phyloP scores from a whole-genome alignment of 306 rosid species.

The Pterocarpus santalinus region DNA sequence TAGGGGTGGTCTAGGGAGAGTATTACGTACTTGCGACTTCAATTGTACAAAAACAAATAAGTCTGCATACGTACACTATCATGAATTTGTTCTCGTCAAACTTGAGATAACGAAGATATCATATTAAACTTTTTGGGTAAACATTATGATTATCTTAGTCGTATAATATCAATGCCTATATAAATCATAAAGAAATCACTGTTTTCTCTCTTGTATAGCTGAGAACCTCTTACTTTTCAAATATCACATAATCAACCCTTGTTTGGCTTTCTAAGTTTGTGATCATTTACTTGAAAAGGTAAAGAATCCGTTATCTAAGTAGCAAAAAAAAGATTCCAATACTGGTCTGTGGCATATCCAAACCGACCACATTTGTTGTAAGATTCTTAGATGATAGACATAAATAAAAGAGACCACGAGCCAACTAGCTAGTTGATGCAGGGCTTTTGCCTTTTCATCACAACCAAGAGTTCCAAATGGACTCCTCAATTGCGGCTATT shows the following conservation, averaged over 20 bases:
- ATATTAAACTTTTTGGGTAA: not conserved
- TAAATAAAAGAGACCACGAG: not conserved
- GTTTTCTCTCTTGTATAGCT: not conserved
- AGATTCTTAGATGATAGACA: constrained; percentile 37
- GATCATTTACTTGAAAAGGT: not conserved
- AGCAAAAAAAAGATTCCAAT: constrained; percentile 34
- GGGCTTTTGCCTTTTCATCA: constrained; percentile 54
- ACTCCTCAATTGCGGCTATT: constrained; percentile 53
- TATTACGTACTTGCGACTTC: too few relatives aligned
- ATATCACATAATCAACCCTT: not conserved
- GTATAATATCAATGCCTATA: not conserved
- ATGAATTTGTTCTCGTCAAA: too few relatives aligned
- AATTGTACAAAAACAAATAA: too few relatives aligned
- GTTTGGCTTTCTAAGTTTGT: constrained; percentile 12
- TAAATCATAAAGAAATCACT: not conserved
- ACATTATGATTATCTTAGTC: not conserved
- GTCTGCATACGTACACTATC: too few relatives aligned
- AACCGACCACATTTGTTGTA: constrained; percentile 28
- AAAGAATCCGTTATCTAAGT: constrained; percentile 40
- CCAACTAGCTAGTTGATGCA: not conserved
- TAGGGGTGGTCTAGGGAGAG: too few relatives aligned
- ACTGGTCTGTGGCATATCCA: constrained; percentile 1
- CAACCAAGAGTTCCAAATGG: constrained; percentile 52
- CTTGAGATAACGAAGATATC: not conserved
- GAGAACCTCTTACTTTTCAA: constrained; percentile 9